Base-by-base conservation (phyloP, 2,329 filamentous ascomycete species). In the Pseudocercospora fuligena region DNA sequence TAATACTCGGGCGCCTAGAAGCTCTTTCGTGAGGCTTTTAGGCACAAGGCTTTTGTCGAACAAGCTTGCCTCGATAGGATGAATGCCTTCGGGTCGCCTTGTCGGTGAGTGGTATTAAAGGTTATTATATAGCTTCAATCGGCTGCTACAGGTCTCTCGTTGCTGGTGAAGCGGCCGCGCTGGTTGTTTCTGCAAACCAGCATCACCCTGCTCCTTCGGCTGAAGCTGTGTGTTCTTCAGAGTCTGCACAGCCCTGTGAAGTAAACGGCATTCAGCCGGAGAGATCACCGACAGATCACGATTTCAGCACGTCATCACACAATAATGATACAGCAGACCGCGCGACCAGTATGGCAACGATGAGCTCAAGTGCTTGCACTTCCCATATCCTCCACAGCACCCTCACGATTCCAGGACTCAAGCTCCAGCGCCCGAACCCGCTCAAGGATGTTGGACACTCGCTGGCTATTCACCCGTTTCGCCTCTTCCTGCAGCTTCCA, bases 381-480 rank as follows among this genome's bases (percentile, higher is more conserved):
- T 9, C 70, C 70, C 65, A 72, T 64, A 60, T 70, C 66, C 57
- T 95, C 92, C 29, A 90, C 86, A 1, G 92, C 92, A 76, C 87
- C 90, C 40, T 81, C 78, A 65, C 88, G 82, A 78, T 94, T 86
- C 92, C 93, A 97, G 33, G 90, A 93, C 65, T 84, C 83, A 73
- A 82, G 83, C 81, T 97, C 94, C 54, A 97, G 78, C 43, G 71
- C 71, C 73, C 85, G 83, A 2, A 94, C 86, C 47, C 81, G 79
- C n/a, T 78, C 76, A 56, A 90, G 82, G 61, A 95, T 80, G 14
- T 82, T 81, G 70, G 79, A 78, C 36, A 91, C 87, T 66, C 83
- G 83, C 51, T 76, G 75, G 46, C 84, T 82, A 69, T 88, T 88
- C 66, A 79, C 79, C 58, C 72, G 72, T 75, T 84, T 87, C 25